These are phyloP conservation scores for Mollisia scopiformis DNA, from an alignment of 2,329 filamentous ascomycete species.

Conservation along the genomic window DNA sequence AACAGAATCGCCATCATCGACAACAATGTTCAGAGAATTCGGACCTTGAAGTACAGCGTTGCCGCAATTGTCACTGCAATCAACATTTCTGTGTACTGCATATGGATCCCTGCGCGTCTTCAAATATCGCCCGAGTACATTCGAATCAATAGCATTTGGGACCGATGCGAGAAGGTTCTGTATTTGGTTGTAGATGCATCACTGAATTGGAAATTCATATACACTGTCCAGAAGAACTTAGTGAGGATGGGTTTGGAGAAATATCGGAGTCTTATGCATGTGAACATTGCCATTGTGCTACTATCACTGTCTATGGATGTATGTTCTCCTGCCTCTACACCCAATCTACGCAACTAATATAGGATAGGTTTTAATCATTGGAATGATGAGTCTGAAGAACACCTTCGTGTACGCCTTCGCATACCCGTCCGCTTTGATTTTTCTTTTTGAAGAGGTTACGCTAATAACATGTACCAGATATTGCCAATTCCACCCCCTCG, in stretches of 20 bases:
- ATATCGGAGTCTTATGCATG: neutral
- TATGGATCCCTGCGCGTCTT: slow-evolving; percentile 55
- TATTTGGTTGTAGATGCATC: slow-evolving; percentile 52
- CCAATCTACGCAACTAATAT: neutral
- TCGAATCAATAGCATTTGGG: slow-evolving; percentile 53
- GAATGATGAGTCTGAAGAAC: slow-evolving; percentile 1
- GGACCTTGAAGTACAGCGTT: slow-evolving; percentile 43
- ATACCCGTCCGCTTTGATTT: too few species aligned
- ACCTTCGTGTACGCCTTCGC: neutral
- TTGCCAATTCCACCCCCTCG: neutral
- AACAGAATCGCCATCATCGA: slow-evolving; percentile 54
- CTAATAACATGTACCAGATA: neutral
- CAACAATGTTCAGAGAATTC: slow-evolving; percentile 41
- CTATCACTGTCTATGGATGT: slow-evolving; percentile 1
- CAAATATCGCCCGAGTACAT: slow-evolving; percentile 45
- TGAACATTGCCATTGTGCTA: neutral
- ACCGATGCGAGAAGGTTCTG: slow-evolving; percentile 53
- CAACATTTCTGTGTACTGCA: slow-evolving; percentile 55
- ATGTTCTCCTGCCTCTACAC: neutral
- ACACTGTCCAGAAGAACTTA: neutral
- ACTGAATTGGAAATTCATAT: slow-evolving; percentile 41
- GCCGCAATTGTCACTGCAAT: slow-evolving; percentile 46
- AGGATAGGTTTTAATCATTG: neutral
- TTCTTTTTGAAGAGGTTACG: neutral
- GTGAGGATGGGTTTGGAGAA: slow-evolving; percentile 3